These are phyloP conservation scores for Auricularia auricula-judae DNA, from an alignment of 768 basidiomycete genomes.

Conservation along the genomic window DNA sequence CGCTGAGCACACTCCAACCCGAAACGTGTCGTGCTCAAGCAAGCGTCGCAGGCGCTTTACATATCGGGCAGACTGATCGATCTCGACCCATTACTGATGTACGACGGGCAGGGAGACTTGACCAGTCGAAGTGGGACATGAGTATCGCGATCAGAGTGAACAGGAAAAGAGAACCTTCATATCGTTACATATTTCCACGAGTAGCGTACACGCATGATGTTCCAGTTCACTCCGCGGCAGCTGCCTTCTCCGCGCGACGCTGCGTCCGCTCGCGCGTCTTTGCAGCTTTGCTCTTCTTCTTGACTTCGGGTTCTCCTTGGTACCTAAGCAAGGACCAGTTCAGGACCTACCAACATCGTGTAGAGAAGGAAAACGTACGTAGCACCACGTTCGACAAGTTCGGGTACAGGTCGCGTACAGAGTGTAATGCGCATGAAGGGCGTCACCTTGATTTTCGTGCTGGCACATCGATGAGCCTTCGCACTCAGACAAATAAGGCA, in stretches of 20 bases:
- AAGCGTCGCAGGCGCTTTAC: too few relatives aligned
- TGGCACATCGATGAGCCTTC: slow-evolving; percentile 16
- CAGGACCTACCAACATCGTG: background rate
- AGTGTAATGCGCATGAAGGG: slow-evolving; percentile 67
- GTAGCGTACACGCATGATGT: background rate
- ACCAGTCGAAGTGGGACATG: too few relatives aligned
- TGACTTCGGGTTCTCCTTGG: background rate
- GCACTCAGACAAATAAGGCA: slow-evolving; percentile 1
- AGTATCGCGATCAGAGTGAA: too few relatives aligned
- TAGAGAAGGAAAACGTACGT: slow-evolving; percentile 32
- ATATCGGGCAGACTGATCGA: too few relatives aligned
- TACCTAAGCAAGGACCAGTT: background rate
- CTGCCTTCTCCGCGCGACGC: background rate
- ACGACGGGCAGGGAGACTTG: too few relatives aligned
- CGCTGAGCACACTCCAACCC: too few relatives aligned
- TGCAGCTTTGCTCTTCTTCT: background rate
- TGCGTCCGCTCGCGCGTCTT: background rate
- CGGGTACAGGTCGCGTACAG: slow-evolving; percentile 32
- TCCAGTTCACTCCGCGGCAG: background rate
- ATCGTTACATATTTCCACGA: background rate
- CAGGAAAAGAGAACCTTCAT: too few relatives aligned
- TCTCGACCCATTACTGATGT: too few relatives aligned
- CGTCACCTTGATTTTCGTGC: slow-evolving; percentile 42
- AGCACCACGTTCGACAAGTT: slow-evolving; percentile 29
- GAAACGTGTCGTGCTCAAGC: too few relatives aligned